These are phyloP conservation scores for Fraxinus paxiana DNA, from an alignment of 305 asterid species.

Conservation along the genomic window DNA sequence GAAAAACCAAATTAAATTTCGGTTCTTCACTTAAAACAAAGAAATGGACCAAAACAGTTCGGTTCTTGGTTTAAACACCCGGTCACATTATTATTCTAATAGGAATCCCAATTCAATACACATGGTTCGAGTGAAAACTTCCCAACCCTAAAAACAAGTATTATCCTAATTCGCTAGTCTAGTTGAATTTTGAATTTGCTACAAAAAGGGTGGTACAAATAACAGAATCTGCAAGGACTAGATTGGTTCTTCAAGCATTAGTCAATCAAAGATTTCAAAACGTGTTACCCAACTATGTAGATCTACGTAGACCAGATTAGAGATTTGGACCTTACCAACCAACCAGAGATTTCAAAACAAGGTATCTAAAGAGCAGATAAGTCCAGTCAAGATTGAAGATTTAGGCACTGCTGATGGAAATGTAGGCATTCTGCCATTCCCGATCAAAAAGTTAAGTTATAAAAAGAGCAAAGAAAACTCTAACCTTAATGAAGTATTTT, in stretches of 20 bases:
- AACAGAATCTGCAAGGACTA: not conserved
- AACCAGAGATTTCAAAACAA: not conserved
- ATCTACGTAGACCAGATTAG: not conserved
- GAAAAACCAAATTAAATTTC: not conserved
- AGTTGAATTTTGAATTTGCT: not conserved
- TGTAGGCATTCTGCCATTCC: not conserved
- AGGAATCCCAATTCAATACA: not conserved
- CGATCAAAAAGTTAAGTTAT: not conserved
- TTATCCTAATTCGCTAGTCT: not conserved
- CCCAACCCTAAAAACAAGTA: not conserved
- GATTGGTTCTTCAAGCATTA: not conserved
- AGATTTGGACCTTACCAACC: not conserved
- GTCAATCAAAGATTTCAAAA: not conserved
- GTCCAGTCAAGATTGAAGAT: not conserved
- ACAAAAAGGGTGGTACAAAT: not conserved
- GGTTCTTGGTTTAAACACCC: not conserved
- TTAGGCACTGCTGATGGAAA: not conserved
- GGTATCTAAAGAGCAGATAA: not conserved
- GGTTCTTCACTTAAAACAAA: not conserved
- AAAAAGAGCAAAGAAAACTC: not conserved
- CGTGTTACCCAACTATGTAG: not conserved
- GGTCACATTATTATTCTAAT: not conserved
- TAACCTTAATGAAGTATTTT: not conserved
- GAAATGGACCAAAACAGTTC: not conserved
- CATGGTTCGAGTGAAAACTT: not conserved